Evolutionary conservation across 306 rosid species (phyloP).

Genomic region (Gynostemma pentaphyllum): DNA sequence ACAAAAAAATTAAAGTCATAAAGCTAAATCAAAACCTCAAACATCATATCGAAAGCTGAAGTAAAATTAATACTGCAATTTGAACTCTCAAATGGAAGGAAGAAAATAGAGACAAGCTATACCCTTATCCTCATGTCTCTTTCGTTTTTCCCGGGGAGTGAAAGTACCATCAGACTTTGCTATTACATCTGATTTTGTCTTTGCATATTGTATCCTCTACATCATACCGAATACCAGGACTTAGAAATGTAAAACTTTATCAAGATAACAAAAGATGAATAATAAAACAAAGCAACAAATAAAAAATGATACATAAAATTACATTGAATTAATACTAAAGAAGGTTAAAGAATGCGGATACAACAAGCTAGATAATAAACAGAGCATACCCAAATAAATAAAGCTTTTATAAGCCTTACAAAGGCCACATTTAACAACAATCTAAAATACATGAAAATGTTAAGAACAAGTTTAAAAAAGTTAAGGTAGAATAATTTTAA

Average conservation of each 20-base stretch:
- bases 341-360: neutral
- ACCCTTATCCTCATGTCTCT: constrained; percentile 86
- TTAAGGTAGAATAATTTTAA: neutral
- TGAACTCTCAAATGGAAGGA: neutral
- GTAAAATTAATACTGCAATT: neutral
- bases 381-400: neutral
- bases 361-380: neutral
- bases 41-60: neutral
- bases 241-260: neutral
- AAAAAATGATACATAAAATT: neutral
- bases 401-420: neutral
- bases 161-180: constrained; percentile 85
- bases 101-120: neutral
- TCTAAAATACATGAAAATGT: neutral
- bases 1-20: neutral
- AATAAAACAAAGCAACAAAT: neutral
- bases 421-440: neutral
- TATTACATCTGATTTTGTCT: constrained; percentile 74
- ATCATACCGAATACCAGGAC: constrained; percentile 10
- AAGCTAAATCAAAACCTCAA: neutral
- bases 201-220: constrained; percentile 87
- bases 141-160: constrained; percentile 76
- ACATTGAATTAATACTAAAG: neutral
- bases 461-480: neutral
- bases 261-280: neutral